Base-by-base conservation (phyloP, 2,329 filamentous ascomycete genomes). In the Trichocomaceae sp. region DNA sequence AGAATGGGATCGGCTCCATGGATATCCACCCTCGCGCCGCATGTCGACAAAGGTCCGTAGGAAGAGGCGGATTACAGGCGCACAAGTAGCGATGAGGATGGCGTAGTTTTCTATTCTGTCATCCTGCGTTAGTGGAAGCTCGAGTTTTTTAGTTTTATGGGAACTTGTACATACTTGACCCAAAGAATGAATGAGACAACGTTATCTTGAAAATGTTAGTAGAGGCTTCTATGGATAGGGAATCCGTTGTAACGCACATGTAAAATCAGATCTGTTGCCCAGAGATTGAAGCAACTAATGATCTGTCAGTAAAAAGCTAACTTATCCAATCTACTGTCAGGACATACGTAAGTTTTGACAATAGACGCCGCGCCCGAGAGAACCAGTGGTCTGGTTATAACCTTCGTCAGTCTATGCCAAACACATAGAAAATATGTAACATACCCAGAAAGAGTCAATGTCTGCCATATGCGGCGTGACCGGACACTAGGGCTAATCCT, bases 21-120 rank as follows among this genome's bases (percentile, higher is more conserved):
- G 54, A 33, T 67, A 68, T 3, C 62, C 59, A 3, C 52, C 59
- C 26, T 62, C 54, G 35, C 59, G 59, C 48, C 59, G 57, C 45
- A 62, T 58, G 41, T 68, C 62, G 29, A 68, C 61, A 31, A 69
- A 59, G 20, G 61, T 60, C 15, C 65, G 62, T 19, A 69, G 60
- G 56, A 70, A 68, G 23, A 71, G 63, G 3, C 69, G 65, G 37
- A 65, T 63, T 23, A 71, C 63, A 1, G 68, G 66, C 3, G 67
- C 66, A 5, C 66, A 69, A 2, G 66, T 67, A 17, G 69, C 69
- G 19, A 72, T 62, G 0, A 71, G 62, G 17, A 72, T 71, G 54
- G 62, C 65, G 55, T 69, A 70, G 48, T 72, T 71, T 54, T 72
- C 69, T 19, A 72, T 70, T 39, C 67, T 71, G 50, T 15, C 17